These are phyloP conservation scores for Cucurbitaria berberidis DNA, from an alignment of 2,329 filamentous ascomycete genomes.

Conservation along the genomic window DNA sequence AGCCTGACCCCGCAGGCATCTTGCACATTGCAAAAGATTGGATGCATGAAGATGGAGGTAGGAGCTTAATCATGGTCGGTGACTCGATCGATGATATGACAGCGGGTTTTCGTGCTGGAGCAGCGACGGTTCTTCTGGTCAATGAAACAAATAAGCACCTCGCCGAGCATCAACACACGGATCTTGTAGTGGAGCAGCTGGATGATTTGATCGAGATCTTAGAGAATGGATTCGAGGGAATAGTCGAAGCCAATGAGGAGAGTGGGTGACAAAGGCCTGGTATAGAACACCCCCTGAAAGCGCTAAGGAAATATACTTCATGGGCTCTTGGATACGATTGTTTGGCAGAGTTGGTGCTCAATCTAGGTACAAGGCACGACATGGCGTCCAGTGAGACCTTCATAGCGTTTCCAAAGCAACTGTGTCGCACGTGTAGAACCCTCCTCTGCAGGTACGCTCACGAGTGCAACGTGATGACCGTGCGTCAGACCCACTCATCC, in stretches of 20 bases:
- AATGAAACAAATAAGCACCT: slow-evolving; percentile 81
- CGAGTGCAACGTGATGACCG: neutral
- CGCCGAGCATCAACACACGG: slow-evolving; percentile 74
- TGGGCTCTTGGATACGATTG: neutral
- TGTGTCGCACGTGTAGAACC: neutral
- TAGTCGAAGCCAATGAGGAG: slow-evolving; percentile 35
- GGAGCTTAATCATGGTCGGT: slow-evolving; percentile 60
- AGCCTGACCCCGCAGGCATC: slow-evolving; percentile 87
- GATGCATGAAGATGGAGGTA: slow-evolving; percentile 58
- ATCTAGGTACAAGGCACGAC: neutral
- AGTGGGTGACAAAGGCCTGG: slow-evolving; percentile 28
- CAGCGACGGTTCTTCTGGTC: slow-evolving; percentile 85
- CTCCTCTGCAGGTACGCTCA: slow-evolving; percentile 2
- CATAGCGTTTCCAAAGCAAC: slow-evolving; percentile 13
- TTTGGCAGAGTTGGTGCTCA: neutral
- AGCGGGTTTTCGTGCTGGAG: slow-evolving; percentile 80
- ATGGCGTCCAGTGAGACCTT: neutral
- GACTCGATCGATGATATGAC: slow-evolving; percentile 90
- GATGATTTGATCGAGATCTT: slow-evolving; percentile 79
- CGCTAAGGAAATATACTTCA: neutral
- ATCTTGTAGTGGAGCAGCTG: slow-evolving; percentile 70
- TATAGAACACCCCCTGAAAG: slow-evolving; percentile 18
- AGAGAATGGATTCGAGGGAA: slow-evolving; percentile 74
- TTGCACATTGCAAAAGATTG: slow-evolving; percentile 81
- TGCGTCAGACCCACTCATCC: slow-evolving; percentile 1